These are phyloP conservation scores for Clavariopsis aquatica DNA, from an alignment of 495 filamentous ascomycete genomes.

Conservation along the genomic window DNA sequence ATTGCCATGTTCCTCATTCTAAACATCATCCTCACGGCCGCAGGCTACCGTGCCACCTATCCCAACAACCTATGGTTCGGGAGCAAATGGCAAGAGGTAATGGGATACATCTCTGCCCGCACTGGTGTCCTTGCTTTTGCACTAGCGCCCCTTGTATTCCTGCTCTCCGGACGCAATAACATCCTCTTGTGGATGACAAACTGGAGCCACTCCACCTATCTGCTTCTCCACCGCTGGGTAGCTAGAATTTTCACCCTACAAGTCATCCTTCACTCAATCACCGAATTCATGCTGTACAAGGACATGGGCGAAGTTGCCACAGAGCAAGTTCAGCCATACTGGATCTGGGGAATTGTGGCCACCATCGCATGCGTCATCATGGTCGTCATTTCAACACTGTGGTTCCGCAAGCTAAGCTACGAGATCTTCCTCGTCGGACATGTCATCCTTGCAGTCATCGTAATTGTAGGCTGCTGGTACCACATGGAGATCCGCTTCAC, in stretches of 20 bases:
- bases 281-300: constrained; percentile 38
- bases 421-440: constrained; percentile 50
- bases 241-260: constrained; percentile 49
- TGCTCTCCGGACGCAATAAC: constrained; percentile 51
- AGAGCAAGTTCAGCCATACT: constrained; percentile 37
- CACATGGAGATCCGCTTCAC: constrained; percentile 42
- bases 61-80: constrained; percentile 40
- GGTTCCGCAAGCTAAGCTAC: constrained; percentile 43
- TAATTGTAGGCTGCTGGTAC: constrained; percentile 50
- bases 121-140: constrained; percentile 46
- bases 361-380: constrained; percentile 41
- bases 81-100: constrained; percentile 39
- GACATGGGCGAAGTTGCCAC: constrained; percentile 35
- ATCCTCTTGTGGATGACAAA: constrained; percentile 51
- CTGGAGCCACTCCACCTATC: constrained; percentile 51
- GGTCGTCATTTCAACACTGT: constrained; percentile 33
- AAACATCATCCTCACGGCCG: constrained; percentile 47
- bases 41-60: constrained; percentile 39
- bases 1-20: constrained; percentile 46
- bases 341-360: constrained; percentile 50
- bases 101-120: constrained; percentile 47
- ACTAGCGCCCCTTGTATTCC: constrained; percentile 43
- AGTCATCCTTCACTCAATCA: constrained; percentile 45
- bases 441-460: constrained; percentile 46
- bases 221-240: constrained; percentile 53